Evolutionary conservation across 2,329 filamentous ascomycete species (phyloP), one percentile per base, ranked within the genome.

Genomic region (Neodidymelliopsis sp.): DNA sequence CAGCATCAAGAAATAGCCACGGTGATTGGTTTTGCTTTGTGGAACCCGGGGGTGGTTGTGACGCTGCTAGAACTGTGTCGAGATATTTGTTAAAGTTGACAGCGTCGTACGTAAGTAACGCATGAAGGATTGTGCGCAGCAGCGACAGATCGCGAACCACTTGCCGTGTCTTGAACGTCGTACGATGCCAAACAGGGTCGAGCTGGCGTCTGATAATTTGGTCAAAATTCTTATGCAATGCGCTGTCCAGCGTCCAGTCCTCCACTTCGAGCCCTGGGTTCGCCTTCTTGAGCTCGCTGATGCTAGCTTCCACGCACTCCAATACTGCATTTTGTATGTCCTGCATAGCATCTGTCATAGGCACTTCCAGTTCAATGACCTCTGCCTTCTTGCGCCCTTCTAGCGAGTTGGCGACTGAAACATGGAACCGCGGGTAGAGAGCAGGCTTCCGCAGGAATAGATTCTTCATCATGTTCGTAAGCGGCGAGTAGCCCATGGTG

Each of bases 131-230:
- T 16, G 85, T 86, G 48, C 93, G 84, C 27, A 99, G 80, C 13
- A 96, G 86, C 0, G 87, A 88, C 60, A 99, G 73, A 69, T 97
- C 94, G 63, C 87, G 88, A 47, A 96, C 93, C 60, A 99, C 96
- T 73, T 97, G 92, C 64, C 89, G 90, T 2, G 93, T 97, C 73
- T 94, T 91, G 81, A 90, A 96, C 71, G 89, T 97, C 40, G 96
- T 90, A 43, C 94, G 85, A 76, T 99, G 94, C 94, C 94, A 99
- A 49, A 97, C 92, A 4, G 93, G 92, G 66, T 97, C 92, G 13
- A 99, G 78, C 72, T 99, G 94, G 49, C 92, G 84, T 54, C 93
- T 84, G 39, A 99, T 86, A 45, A 92, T 88, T 52, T 89, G 79
- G 70, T 97, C 94, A 70, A 99, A 99, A 64, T 91, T 96, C 66